Percentiles rank a stretch among this genome's conserved stretches.
phyloP scores from a whole-genome alignment of 805 yeast genomes.

The Suhomyces sp. region DNA sequence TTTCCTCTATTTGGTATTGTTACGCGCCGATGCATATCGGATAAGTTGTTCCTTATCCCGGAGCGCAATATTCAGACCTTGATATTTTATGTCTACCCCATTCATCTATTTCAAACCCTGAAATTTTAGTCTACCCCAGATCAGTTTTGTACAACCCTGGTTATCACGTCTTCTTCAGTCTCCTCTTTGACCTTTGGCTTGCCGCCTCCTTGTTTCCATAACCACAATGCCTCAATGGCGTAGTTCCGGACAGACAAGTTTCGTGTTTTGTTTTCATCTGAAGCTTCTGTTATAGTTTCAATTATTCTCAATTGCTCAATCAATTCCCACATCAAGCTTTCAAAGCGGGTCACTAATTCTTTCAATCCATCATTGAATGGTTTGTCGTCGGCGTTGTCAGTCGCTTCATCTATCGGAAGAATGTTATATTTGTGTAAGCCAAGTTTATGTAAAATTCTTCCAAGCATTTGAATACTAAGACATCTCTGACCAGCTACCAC shows the following conservation, averaged over 20 bases:
- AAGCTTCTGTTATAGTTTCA: constrained; percentile 64
- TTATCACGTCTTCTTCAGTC: constrained; percentile 28
- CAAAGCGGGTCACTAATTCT: constrained; percentile 38
- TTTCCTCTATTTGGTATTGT: no score
- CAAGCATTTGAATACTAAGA: constrained; percentile 81
- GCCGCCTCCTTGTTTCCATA: constrained; percentile 67
- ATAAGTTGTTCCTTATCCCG: no score
- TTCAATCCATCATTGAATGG: constrained; percentile 30
- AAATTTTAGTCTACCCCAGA: no score
- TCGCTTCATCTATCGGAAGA: constrained; percentile 43
- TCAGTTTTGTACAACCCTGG: constrained; percentile 17
- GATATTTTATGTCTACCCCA: no score
- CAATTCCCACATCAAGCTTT: constrained; percentile 66
- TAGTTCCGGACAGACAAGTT: constrained; percentile 77
- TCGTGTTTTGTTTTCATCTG: constrained; percentile 60
- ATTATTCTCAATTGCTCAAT: constrained; percentile 61
- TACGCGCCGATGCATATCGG: no score
- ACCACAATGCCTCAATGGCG: constrained; percentile 88
- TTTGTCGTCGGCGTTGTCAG: constrained; percentile 37
- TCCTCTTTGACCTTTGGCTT: constrained; percentile 23
- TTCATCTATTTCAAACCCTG: no score
- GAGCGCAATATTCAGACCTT: no score
- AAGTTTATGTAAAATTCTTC: constrained; percentile 80
- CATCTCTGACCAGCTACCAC: constrained; percentile 82
- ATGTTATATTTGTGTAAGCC: constrained; percentile 61